Base-by-base conservation (phyloP, 1,284 basidiomycete genomes). In the Cystobasidium slooffiae region DNA sequence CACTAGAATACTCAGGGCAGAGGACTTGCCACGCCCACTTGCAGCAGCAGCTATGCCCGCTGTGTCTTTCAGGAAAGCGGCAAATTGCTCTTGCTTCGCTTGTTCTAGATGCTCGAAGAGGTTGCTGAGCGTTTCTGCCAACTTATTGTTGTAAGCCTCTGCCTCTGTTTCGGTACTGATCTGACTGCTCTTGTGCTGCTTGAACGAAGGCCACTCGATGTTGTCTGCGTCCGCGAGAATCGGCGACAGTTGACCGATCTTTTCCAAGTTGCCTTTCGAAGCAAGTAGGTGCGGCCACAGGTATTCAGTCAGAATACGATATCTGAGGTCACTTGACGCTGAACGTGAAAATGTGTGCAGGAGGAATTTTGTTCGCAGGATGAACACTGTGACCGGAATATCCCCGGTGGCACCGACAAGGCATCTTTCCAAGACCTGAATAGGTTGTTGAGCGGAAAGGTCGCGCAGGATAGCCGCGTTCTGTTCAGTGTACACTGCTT, bases 231-330 rank as follows among this genome's bases (percentile, higher is more conserved):
- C 46, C 49, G 18, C 62, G 47, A 24, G 31, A 5, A 59, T 24
- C 16, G 41, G 41, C 39, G 7, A 69, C 41, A 37, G 64, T 44
- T 12, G 24, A 24, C 3, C 44, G 61, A 20, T 12, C 43, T 41
- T 74, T 43, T 66, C 56, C 6, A 37, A 39, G 6, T 61, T 68
- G 4, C 89, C 83, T 79, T 91, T 91, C 5, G 89, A 89, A 75
- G 88, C 89, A 14, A 95, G 82, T 20, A 95, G 82, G 78, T 88
- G 88, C 0, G 91, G 90, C 80, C 92, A 90, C 61, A 94, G 81
- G 1, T 90, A 81, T 22, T 83, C 81, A 77, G 88, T 84, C 76
- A 92, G 88, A 9, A 90, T 82, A 6, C 47, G 64, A 16, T 18
- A 12, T 39, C 41, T 66, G 43, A 39, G 52, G 24, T 37, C 47